Conservation (phyloP, 2,329 filamentous ascomycete species). For the Xylaria sp. region DNA sequence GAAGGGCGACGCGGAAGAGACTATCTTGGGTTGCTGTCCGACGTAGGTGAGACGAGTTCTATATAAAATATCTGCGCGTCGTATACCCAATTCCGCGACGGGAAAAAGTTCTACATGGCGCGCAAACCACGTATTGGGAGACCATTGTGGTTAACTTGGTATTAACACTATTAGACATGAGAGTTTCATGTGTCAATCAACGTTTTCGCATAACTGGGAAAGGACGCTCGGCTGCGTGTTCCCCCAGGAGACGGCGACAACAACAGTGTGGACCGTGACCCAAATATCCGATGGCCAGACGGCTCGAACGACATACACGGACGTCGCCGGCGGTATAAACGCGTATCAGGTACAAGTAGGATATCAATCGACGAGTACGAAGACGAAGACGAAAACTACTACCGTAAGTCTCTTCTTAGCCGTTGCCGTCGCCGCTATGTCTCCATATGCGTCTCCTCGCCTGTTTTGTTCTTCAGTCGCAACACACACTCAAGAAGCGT, state of each 20-base stretch:
- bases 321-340: slow-evolving; percentile 23
- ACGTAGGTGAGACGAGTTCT: slow-evolving; percentile 32
- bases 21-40: slow-evolving; percentile 29
- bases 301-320: slow-evolving; percentile 4
- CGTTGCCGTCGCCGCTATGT: not conserved
- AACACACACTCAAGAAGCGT: too few species aligned
- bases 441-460: not conserved
- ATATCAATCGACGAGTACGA: slow-evolving; percentile 25
- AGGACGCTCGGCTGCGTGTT: slow-evolving; percentile 26
- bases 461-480: not conserved
- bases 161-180: slow-evolving; percentile 14
- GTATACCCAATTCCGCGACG: too few species aligned
- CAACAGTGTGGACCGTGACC: slow-evolving; percentile 19
- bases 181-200: slow-evolving; percentile 18
- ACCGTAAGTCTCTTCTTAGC: not conserved
- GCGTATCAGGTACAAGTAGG: slow-evolving; percentile 32
- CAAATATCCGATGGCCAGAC: slow-evolving; percentile 10
- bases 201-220: slow-evolving; percentile 19
- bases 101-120: not conserved
- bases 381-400: not conserved
- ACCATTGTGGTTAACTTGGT: not conserved
- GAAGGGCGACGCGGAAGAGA: slow-evolving; percentile 19
- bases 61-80: too few species aligned
- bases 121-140: not conserved
- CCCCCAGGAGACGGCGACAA: not conserved